phyloP scores from a whole-genome alignment of 805 yeast genomes.

The Hanseniaspora singularis region DNA sequence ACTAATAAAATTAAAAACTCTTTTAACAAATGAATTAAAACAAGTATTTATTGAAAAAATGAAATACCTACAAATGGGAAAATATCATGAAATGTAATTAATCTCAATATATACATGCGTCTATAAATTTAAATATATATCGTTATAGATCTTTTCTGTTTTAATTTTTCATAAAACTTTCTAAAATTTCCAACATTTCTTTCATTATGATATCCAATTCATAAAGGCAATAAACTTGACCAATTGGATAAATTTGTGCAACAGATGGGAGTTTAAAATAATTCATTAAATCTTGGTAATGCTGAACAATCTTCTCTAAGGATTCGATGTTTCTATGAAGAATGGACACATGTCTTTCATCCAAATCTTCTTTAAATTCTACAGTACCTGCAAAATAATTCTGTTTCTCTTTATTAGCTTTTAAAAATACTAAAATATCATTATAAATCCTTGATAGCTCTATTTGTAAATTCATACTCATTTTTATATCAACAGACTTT shows the following conservation, averaged over 20 bases:
- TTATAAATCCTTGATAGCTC: conserved; percentile 8
- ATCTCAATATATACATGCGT: too few relatives aligned
- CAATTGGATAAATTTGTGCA: conserved; percentile 6
- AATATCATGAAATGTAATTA: not conserved
- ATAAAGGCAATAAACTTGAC: not conserved
- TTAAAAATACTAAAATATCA: not conserved
- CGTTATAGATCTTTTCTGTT: too few relatives aligned
- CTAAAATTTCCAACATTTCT: not conserved
- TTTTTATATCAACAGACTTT: conserved; percentile 2
- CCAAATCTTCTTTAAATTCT: too few relatives aligned
- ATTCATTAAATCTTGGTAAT: too few relatives aligned
- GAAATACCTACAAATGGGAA: conserved; percentile 2
- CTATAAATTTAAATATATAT: not conserved
- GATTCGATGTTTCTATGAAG: too few relatives aligned
- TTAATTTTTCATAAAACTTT: not conserved
- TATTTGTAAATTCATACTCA: not conserved
- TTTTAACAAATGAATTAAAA: conserved; percentile 2
- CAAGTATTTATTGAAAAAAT: conserved; percentile 1
- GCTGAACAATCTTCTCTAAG: too few relatives aligned
- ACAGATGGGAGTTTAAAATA: conserved; percentile 6
- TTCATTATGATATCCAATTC: not conserved
- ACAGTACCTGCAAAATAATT: conserved; percentile 1
- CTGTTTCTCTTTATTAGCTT: not conserved
- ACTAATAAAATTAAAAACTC: not conserved
- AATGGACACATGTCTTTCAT: too few relatives aligned